A percentile compares a stretch with the other conserved stretches of the same genome.
phyloP scores from a whole-genome alignment of 805 yeast genomes.

The Schwanniomyces vanrijiae region DNA sequence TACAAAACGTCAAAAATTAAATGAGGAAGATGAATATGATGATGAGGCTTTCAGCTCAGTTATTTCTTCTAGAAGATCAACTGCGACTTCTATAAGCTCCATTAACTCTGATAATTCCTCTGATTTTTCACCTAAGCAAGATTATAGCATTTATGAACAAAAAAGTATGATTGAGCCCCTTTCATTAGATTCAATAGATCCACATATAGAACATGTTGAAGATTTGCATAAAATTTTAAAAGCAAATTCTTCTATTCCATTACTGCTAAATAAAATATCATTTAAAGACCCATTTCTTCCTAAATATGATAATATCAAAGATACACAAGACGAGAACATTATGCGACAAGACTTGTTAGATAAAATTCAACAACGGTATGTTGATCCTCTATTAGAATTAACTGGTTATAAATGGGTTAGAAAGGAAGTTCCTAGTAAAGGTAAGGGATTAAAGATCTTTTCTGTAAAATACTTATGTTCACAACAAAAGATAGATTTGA shows the following conservation, averaged over 20 bases:
- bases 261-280: constrained; percentile 2
- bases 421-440: constrained; percentile 16
- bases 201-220: not conserved
- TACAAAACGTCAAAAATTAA: not conserved
- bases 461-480: constrained; percentile 16
- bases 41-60: not conserved
- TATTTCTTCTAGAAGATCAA: constrained; percentile 7
- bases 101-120: not conserved
- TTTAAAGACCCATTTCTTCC: constrained; percentile 7
- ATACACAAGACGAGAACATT: not conserved
- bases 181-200: not conserved
- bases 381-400: constrained; percentile 13
- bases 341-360: constrained; percentile 7
- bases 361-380: constrained; percentile 14
- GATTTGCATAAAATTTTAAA: constrained; percentile 6
- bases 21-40: not conserved
- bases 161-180: not conserved
- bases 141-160: not conserved
- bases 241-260: constrained; percentile 1
- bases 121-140: not conserved
- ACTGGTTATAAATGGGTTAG: constrained; percentile 18
- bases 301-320: not conserved
- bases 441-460: constrained; percentile 16
- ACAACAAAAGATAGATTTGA: constrained; percentile 9
- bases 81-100: constrained; percentile 5